phyloP scores from a whole-genome alignment of 2,329 filamentous ascomycete species.

The Penicillium aurantiogriseum region DNA sequence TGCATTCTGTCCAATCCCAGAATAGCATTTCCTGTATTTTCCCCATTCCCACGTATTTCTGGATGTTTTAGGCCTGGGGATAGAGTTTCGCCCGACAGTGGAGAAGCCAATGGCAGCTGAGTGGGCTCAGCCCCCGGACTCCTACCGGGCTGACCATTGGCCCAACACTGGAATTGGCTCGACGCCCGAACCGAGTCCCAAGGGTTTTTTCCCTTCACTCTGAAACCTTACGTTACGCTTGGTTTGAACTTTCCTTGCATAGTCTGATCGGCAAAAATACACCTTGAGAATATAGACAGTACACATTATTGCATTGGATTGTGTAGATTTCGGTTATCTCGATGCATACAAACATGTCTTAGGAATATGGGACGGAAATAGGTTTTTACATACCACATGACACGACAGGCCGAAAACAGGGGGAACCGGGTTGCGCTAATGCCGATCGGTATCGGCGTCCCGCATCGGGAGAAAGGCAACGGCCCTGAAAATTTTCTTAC shows the following conservation, averaged over 20 bases:
- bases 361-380: slow-evolving; percentile 1
- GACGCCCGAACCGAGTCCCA: background rate
- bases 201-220: background rate
- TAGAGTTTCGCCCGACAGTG: slow-evolving; percentile 3
- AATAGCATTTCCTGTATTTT: background rate
- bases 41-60: background rate
- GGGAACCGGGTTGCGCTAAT: background rate
- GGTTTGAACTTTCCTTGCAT: background rate
- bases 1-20: background rate
- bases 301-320: background rate
- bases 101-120: background rate
- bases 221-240: background rate
- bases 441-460: slow-evolving; percentile 15
- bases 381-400: slow-evolving; percentile 1
- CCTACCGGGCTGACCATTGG: background rate
- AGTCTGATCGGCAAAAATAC: background rate
- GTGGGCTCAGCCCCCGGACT: slow-evolving; percentile 1
- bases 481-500: background rate
- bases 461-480: slow-evolving; percentile 13
- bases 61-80: slow-evolving; percentile 11
- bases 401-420: slow-evolving; percentile 2
- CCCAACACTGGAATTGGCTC: background rate
- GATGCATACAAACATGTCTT: background rate
- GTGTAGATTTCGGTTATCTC: background rate
- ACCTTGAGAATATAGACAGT: background rate